Base-by-base conservation (phyloP, 2,329 filamentous ascomycete genomes). In the Fusarium solani-melongenae region DNA sequence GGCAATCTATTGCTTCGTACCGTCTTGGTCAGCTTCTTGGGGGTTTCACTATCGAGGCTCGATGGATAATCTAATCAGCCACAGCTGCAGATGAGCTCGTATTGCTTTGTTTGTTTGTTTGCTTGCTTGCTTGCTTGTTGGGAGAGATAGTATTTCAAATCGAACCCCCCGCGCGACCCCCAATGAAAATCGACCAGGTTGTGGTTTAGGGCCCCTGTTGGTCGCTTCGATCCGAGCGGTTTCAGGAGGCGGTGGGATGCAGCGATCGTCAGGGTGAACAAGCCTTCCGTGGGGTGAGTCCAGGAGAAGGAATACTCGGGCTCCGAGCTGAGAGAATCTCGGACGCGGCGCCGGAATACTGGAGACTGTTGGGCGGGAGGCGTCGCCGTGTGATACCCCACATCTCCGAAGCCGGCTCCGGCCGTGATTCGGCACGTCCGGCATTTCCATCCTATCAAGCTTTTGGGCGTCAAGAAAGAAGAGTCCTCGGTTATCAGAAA, bases 241-340 rank as follows among this genome's bases (percentile, higher is more conserved):
- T 72, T 72, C 70, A 72, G 70, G 70, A 66, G 22, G 39, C 66
- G 66, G 70, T 73, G 62, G 70, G 14, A 70, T 56, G 61, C 58
- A 36, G 41, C 56, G 62, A 72, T 70, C 58, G 57, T 33, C 46
- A 72, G 70, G 70, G 27, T 46, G 44, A 69, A 55, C 34, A 31
- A 15, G 51, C 51, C 51, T 36, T 56, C 51, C 49, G 27, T 31
- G 41, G 41, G 22, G 41, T 27, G 41, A 27, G 22, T 6, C 41
- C 41, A 46, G 20, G 41, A 46, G 41, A 24, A 17, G 41, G 22
- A 22, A 9, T 11, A 8, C 20, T 44, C 39, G 39, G 39, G 6
- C n/a, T 24, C 41, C 22, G 20, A 24, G 41, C 14, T 46, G 41
- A 46, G 15, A 33, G 15, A 53, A 17, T 20, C 29, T 33, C 49